phyloP scores from a whole-genome alignment of 139 green algal genomes.

The Chlamydomonas schloesseri region DNA sequence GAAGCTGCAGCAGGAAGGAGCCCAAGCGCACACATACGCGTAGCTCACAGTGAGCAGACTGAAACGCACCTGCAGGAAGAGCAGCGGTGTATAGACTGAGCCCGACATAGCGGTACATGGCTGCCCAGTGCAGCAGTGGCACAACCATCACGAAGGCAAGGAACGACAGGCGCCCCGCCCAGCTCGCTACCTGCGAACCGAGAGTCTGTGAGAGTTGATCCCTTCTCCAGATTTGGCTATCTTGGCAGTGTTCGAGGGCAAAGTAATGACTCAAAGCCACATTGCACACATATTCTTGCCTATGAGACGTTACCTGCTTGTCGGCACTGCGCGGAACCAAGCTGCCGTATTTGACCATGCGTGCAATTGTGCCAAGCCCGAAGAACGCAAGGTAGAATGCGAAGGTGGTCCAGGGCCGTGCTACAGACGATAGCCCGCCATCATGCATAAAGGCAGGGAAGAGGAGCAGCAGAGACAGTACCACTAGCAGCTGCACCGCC shows the following conservation, averaged over 20 bases:
- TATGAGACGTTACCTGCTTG: background rate
- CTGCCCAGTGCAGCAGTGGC: conserved; percentile 61
- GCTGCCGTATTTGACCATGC: conserved; percentile 55
- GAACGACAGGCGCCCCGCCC: conserved; percentile 28
- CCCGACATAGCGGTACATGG: conserved; percentile 36
- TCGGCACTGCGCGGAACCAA: conserved; percentile 53
- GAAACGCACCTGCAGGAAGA: background rate
- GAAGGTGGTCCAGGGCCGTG: conserved; percentile 47
- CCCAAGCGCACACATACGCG: too few relatives aligned
- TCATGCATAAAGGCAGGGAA: conserved; percentile 38
- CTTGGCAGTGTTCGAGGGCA: too few relatives aligned
- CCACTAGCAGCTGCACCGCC: conserved; percentile 46
- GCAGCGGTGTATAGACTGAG: conserved; percentile 3
- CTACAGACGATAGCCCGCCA: conserved; percentile 32
- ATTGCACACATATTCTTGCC: too few relatives aligned
- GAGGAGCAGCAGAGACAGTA: conserved; percentile 51
- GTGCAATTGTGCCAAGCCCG: conserved; percentile 52
- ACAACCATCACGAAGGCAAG: conserved; percentile 61
- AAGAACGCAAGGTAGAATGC: conserved; percentile 72
- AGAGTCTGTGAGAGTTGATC: too few relatives aligned
- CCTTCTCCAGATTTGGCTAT: too few relatives aligned
- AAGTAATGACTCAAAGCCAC: too few relatives aligned
- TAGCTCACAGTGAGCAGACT: too few relatives aligned
- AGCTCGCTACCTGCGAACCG: conserved; percentile 47
- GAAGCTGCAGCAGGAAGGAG: too few relatives aligned